Conservation (phyloP, 106 monocot genomes). For the Acorus gramineus region DNA sequence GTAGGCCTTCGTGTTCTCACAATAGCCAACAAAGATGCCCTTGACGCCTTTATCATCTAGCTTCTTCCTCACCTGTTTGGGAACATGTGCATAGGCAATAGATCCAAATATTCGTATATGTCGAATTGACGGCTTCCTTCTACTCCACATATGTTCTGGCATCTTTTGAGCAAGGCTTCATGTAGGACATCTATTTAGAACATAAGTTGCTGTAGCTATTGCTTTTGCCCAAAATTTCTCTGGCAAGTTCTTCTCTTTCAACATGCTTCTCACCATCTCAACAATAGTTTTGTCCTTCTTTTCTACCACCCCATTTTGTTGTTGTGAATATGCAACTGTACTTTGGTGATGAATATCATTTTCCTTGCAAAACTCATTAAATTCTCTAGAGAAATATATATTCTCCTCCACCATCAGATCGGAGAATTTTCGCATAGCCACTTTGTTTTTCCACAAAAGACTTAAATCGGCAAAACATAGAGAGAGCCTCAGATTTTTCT, state of each 20-base stretch:
- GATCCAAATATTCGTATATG: constrained; percentile 6
- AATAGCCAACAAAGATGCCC: neutral
- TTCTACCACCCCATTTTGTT: constrained; percentile 12
- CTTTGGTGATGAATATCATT: neutral
- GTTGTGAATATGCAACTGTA: neutral
- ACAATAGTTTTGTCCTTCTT: too few species aligned
- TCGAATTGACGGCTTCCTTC: neutral
- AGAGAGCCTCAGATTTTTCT: too few species aligned
- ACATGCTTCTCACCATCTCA: constrained; percentile 3
- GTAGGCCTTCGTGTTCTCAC: neutral
- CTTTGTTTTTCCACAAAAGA: neutral
- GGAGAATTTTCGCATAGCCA: neutral
- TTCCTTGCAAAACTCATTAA: neutral
- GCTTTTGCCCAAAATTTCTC: constrained; percentile 2
- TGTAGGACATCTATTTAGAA: neutral
- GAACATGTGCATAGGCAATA: neutral
- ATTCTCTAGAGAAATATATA: neutral
- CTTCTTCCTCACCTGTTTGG: neutral
- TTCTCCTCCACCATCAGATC: neutral
- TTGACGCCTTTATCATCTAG: neutral
- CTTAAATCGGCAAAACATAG: too few species aligned
- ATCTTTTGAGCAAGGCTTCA: neutral
- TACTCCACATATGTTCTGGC: neutral
- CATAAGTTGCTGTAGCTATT: neutral
- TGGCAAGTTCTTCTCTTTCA: neutral